A percentile compares a stretch with the other conserved stretches of the same genome.
Evolutionary conservation across 1,284 basidiomycete genomes (phyloP).

Genomic region (Ganoderma boninense): DNA sequence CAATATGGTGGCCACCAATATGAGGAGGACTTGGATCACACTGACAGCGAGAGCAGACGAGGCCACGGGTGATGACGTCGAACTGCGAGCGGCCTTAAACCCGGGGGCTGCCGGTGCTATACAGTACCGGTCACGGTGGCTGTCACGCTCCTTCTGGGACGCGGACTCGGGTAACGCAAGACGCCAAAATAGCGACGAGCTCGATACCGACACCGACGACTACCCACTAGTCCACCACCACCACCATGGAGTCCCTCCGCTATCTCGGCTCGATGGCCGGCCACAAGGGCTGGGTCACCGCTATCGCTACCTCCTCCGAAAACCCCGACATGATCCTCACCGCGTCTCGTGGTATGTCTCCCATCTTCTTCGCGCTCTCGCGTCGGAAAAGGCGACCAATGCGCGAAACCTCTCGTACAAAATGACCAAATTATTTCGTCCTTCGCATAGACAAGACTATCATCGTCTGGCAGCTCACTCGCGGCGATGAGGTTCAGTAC

Average conservation of each 20-base stretch:
- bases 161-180: slow-evolving; percentile 27
- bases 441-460: slow-evolving; percentile 91
- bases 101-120: slow-evolving; percentile 51
- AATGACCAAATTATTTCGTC: neutral
- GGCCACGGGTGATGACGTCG: neutral
- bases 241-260: slow-evolving; percentile 87
- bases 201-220: slow-evolving; percentile 45
- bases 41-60: too few species aligned
- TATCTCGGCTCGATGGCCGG: slow-evolving; percentile 94
- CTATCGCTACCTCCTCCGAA: slow-evolving; percentile 96
- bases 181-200: slow-evolving; percentile 41
- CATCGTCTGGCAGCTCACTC: slow-evolving; percentile 99
- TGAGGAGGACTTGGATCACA: neutral
- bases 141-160: slow-evolving; percentile 50
- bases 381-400: neutral
- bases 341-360: slow-evolving; percentile 88
- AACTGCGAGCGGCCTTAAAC: slow-evolving; percentile 20
- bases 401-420: neutral
- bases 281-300: slow-evolving; percentile 97
- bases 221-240: slow-evolving; percentile 45
- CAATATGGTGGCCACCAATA: too few species aligned
- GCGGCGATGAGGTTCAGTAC: slow-evolving; percentile 93
- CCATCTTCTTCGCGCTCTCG: slow-evolving; percentile 25
- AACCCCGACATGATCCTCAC: slow-evolving; percentile 98
- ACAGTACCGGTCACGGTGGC: slow-evolving; percentile 66